A percentile compares a stretch with the other conserved stretches of the same genome.
phyloP scores from a whole-genome alignment of 2,329 filamentous ascomycete species.

The Aureobasidium mangrovei region DNA sequence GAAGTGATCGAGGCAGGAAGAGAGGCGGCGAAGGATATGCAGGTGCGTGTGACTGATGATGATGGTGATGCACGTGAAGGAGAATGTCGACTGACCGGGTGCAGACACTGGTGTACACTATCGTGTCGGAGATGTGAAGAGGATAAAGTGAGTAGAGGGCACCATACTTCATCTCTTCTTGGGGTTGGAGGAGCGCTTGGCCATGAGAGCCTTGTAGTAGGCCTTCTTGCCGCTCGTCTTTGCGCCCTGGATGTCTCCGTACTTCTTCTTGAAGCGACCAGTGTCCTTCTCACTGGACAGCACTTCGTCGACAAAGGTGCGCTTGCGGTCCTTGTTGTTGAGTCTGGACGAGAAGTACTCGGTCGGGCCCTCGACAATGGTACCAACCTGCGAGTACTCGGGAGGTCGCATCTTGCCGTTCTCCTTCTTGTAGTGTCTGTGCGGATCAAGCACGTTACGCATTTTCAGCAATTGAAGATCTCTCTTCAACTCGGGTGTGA shows the following conservation, averaged over 20 bases:
- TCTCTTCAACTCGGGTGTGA: slow-evolving; percentile 78
- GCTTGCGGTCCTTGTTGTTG: slow-evolving; percentile 78
- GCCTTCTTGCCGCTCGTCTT: slow-evolving; percentile 86
- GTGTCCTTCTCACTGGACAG: slow-evolving; percentile 57
- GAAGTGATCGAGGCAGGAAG: slow-evolving; percentile 56
- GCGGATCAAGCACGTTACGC: slow-evolving; percentile 79
- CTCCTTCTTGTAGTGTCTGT: slow-evolving; percentile 87
- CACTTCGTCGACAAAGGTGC: slow-evolving; percentile 78
- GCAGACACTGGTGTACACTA: slow-evolving; percentile 16
- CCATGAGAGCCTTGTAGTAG: slow-evolving; percentile 73
- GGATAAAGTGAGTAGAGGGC: background rate
- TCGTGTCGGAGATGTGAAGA: slow-evolving; percentile 15
- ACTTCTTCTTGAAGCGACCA: slow-evolving; percentile 76
- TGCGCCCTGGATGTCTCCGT: slow-evolving; percentile 68
- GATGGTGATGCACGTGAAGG: background rate
- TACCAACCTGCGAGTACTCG: slow-evolving; percentile 80
- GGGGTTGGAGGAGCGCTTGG: slow-evolving; percentile 39
- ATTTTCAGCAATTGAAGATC: slow-evolving; percentile 86
- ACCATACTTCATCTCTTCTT: slow-evolving; percentile 23
- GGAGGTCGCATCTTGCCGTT: slow-evolving; percentile 61
- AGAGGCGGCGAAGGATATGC: slow-evolving; percentile 54
- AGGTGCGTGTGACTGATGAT: slow-evolving; percentile 25
- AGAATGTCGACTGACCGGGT: slow-evolving; percentile 5
- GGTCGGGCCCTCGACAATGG: slow-evolving; percentile 77
- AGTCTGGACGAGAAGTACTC: slow-evolving; percentile 78